A percentile compares a stretch with the other conserved stretches of the same genome.
Conservation (phyloP, 2,329 filamentous ascomycete species). For the Alternaria solani region DNA sequence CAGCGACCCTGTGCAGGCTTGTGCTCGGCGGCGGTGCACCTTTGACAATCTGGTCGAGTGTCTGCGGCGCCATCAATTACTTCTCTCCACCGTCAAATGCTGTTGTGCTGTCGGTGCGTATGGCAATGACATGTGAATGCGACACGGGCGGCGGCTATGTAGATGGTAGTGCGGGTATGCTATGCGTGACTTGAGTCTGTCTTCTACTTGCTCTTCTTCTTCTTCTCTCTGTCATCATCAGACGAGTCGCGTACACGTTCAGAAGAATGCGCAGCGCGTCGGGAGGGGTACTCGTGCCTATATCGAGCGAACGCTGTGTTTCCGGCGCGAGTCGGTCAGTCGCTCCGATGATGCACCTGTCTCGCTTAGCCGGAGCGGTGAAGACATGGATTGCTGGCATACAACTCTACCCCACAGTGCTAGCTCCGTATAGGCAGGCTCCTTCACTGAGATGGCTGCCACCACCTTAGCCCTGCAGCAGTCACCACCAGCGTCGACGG, state of each 20-base stretch:
- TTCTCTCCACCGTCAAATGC: neutral
- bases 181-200: neutral
- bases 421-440: conserved; percentile 14
- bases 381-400: conserved; percentile 24
- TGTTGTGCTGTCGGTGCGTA: neutral
- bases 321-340: conserved; percentile 1
- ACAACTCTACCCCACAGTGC: conserved; percentile 12
- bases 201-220: neutral
- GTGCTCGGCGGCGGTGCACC: conserved; percentile 76
- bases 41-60: conserved; percentile 90
- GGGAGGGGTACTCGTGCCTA: conserved; percentile 6
- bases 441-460: conserved; percentile 5
- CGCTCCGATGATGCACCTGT: conserved; percentile 12
- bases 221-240: neutral
- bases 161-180: neutral
- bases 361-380: conserved; percentile 31
- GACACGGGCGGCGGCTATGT: neutral
- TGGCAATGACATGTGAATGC: conserved; percentile 16
- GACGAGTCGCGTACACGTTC: neutral
- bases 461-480: conserved; percentile 17
- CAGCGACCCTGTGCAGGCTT: conserved; percentile 21
- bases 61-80: conserved; percentile 24
- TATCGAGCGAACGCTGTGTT: conserved; percentile 7
- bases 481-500: conserved; percentile 3
- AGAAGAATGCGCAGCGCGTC: conserved; percentile 1